Base-by-base conservation (phyloP, 2,329 filamentous ascomycete species). In the Colletotrichum eremochloae region DNA sequence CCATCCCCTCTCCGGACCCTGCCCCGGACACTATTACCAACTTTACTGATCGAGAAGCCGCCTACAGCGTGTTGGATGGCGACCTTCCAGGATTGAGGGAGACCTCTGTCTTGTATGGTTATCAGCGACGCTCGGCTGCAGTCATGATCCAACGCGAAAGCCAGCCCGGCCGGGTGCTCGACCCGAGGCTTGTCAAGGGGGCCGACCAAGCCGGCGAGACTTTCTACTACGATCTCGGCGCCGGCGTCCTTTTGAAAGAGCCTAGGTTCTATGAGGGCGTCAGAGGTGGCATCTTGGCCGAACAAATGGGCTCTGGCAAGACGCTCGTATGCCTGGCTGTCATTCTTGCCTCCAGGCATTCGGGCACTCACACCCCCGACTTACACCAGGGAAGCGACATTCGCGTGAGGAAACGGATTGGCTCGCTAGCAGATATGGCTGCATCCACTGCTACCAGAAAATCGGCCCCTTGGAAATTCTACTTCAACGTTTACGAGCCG, bases 271-370 rank as follows among this genome's bases (percentile, higher is more conserved):
- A 96, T 76, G 94, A 96, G 56, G 87, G 90, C 36, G 88, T 91
- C 6, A 86, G 88, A 70, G 95, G 95, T 44, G 96, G 95, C 3
- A 92, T 96, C 18, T 83, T 95, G 18, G 93, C 93, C 0, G 94
- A 96, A 78, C 92, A 93, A 74, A 95, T 95, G 93, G 92, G 92
- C 7, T 83, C 88, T 0, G 95, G 96, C 0, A 98, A 98, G 83
- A 98, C 96, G 0, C 82, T 98, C 36, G 97, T 98, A 14, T 96
- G 93, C 74, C 83, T 98, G 24, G 87, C 92, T 8, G 83, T 94
- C 2, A 91, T 98, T 50, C 84, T 97, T 36, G 91, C 94, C 3
- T 97, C 94, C 0, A 90, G 89, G 76, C 85, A 91, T 42, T 88
- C 95, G 73, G 88, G 91, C 14, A 89, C 94, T 6, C 82, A 86